Conservation (phyloP, 352 stramenopile genomes). For the Phytophthora cactorum region DNA sequence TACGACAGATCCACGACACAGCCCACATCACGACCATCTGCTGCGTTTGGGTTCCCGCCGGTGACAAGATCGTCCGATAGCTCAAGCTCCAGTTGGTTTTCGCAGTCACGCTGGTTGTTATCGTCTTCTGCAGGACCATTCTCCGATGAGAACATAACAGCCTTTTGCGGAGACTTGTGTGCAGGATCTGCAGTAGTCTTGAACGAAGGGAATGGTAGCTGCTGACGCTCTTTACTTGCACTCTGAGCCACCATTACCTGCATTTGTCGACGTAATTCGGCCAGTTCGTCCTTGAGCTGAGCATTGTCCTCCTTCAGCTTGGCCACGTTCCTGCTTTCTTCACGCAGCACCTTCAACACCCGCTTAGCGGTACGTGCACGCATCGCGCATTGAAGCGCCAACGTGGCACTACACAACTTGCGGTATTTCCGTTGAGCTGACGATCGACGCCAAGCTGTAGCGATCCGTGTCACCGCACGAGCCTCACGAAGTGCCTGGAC, state of each 20-base stretch:
- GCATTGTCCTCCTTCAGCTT: constrained; percentile 83
- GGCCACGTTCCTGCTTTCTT: constrained; percentile 75
- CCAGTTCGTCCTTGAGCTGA: constrained; percentile 69
- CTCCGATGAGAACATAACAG: constrained; percentile 18
- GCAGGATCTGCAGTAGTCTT: constrained; percentile 19
- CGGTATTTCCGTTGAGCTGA: constrained; percentile 39
- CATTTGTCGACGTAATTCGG: constrained; percentile 63
- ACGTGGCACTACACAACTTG: constrained; percentile 33
- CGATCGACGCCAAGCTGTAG: constrained; percentile 47
- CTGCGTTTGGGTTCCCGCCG: constrained; percentile 48
- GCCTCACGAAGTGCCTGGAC: constrained; percentile 51
- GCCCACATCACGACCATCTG: constrained; percentile 33
- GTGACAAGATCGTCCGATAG: constrained; percentile 31
- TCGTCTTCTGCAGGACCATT: constrained; percentile 9
- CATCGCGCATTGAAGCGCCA: constrained; percentile 65
- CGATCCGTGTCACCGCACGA: constrained; percentile 49
- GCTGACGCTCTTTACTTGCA: constrained; percentile 24
- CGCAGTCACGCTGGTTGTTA: constrained; percentile 32
- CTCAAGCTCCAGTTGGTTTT: constrained; percentile 40
- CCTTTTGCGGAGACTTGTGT: constrained; percentile 25
- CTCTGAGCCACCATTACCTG: constrained; percentile 48
- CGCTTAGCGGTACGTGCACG: constrained; percentile 49
- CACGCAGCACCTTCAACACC: constrained; percentile 48
- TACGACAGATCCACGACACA: constrained; percentile 36
- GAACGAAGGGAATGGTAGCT: constrained; percentile 16